Evolutionary conservation across 2,329 filamentous ascomycete genomes (phyloP).

Genomic region (Hypoxylon sp.): DNA sequence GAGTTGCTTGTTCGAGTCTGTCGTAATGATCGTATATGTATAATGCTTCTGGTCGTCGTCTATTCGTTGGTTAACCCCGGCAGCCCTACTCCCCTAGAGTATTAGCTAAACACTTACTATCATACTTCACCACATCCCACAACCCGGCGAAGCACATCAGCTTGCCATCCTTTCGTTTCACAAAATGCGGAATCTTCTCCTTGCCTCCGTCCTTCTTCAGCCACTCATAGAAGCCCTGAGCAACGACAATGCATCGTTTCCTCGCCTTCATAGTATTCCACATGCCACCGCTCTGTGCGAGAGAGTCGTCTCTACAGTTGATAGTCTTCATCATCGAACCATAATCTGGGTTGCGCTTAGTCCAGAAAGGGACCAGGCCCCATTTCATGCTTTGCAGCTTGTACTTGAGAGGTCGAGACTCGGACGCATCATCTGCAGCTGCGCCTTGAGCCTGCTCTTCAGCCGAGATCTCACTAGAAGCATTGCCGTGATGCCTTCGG

Average conservation of each 20-base stretch:
- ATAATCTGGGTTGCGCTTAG: slow-evolving; percentile 84
- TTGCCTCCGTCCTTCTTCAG: slow-evolving; percentile 78
- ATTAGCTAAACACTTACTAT: slow-evolving; percentile 65
- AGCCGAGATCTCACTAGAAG: slow-evolving; percentile 30
- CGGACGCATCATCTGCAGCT: slow-evolving; percentile 9
- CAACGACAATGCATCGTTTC: slow-evolving; percentile 88
- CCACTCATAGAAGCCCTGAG: slow-evolving; percentile 98
- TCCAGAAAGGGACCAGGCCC: slow-evolving; percentile 95
- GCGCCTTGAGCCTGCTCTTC: slow-evolving; percentile 44
- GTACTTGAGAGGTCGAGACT: slow-evolving; percentile 65
- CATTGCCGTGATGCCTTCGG: slow-evolving; percentile 39
- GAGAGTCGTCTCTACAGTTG: slow-evolving; percentile 92
- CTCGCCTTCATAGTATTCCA: slow-evolving; percentile 92
- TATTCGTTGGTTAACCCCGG: slow-evolving; percentile 40
- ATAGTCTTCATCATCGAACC: slow-evolving; percentile 86
- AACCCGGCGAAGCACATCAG: slow-evolving; percentile 91
- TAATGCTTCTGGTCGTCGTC: slow-evolving; percentile 75
- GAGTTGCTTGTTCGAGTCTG: slow-evolving; percentile 83
- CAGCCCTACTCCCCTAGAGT: not conserved
- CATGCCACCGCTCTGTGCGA: slow-evolving; percentile 81
- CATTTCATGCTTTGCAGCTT: slow-evolving; percentile 95
- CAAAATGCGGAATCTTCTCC: slow-evolving; percentile 86
- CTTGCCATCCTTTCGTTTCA: slow-evolving; percentile 83
- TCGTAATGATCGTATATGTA: slow-evolving; percentile 95
- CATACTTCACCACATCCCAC: slow-evolving; percentile 88